phyloP scores from a whole-genome alignment of 2,329 filamentous ascomycete species.

The Neopestalotiopsis sp. region DNA sequence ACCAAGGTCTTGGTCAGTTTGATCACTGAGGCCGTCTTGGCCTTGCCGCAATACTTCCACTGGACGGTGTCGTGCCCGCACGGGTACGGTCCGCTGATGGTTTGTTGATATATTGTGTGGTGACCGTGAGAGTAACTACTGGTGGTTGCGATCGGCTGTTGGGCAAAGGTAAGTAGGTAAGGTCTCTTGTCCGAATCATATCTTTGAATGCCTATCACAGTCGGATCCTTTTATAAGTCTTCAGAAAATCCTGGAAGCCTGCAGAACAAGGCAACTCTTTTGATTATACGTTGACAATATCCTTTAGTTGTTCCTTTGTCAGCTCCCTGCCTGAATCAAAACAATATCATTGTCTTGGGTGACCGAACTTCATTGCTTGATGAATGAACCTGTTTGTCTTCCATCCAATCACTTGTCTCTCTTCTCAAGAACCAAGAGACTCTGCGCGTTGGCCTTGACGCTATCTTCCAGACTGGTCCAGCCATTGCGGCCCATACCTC shows the following conservation, averaged over 20 bases:
- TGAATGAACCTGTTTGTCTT: background rate
- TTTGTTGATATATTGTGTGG: slow-evolving; percentile 21
- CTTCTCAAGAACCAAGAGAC: slow-evolving; percentile 21
- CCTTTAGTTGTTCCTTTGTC: background rate
- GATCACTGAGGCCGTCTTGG: slow-evolving; percentile 22
- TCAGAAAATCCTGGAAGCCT: background rate
- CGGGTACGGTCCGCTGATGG: slow-evolving; percentile 27
- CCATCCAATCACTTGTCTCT: background rate
- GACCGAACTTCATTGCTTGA: background rate
- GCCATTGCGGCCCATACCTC: slow-evolving; percentile 2
- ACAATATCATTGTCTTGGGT: background rate
- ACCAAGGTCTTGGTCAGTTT: slow-evolving; percentile 17
- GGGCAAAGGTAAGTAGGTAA: background rate
- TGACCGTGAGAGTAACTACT: background rate
- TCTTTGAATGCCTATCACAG: background rate
- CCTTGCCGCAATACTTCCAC: slow-evolving; percentile 26
- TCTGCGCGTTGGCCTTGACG: slow-evolving; percentile 28
- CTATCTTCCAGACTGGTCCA: slow-evolving; percentile 28
- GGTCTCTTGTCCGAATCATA: background rate
- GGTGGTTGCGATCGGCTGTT: background rate
- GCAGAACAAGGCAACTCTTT: background rate
- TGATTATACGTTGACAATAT: background rate
- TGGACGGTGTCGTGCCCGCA: slow-evolving; percentile 28
- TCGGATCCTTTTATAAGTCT: background rate
- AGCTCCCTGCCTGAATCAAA: background rate